Evolutionary conservation across 495 filamentous ascomycete genomes (phyloP).

Genomic region (Penicillium crystallinum): DNA sequence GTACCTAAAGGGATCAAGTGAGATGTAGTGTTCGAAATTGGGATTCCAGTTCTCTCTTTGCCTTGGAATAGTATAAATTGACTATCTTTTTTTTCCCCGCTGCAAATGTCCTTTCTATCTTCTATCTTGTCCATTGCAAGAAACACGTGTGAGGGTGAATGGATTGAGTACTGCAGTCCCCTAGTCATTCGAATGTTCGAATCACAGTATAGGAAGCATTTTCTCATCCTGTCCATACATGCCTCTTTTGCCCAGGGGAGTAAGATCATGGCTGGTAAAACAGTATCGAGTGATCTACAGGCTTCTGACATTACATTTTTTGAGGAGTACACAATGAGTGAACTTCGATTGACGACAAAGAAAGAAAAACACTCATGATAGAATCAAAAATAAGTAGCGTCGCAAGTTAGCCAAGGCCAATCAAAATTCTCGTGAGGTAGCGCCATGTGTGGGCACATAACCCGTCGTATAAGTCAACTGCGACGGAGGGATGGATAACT

Average conservation of each 20-base stretch:
- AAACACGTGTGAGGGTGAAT: too few species aligned
- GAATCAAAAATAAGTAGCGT: too few species aligned
- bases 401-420: background rate
- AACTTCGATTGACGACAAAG: background rate
- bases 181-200: background rate
- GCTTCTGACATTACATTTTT: background rate
- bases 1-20: too few species aligned
- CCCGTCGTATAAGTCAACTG: constrained; percentile 31
- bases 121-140: background rate
- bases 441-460: constrained; percentile 29
- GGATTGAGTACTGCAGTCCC: too few species aligned
- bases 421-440: constrained; percentile 27
- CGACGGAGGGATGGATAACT: constrained; percentile 29
- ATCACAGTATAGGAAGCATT: background rate
- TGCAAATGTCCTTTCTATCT: background rate
- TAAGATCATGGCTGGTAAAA: too few species aligned
- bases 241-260: too few species aligned
- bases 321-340: background rate
- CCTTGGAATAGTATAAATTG: too few species aligned
- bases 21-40: background rate
- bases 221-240: background rate
- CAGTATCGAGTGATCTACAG: background rate
- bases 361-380: too few species aligned
- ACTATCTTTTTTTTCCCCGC: background rate
- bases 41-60: background rate